phyloP scores from a whole-genome alignment of 1,284 basidiomycete genomes.

The Apiotrichum laibachii region DNA sequence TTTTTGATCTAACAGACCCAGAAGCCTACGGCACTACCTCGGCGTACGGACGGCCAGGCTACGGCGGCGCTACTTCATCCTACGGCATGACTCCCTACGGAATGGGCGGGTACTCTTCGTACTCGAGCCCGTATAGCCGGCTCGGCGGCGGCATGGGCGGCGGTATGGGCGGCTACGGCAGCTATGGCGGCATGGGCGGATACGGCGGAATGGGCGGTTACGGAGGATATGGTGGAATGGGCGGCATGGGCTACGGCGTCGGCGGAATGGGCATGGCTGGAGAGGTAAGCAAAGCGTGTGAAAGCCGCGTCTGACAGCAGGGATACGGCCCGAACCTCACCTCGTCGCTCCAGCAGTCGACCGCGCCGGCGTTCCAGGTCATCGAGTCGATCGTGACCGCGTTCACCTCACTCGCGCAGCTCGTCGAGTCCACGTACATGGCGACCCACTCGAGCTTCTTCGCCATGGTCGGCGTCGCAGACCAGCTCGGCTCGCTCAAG shows the following conservation, averaged over 20 bases:
- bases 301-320: constrained; percentile 16
- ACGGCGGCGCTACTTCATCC: constrained; percentile 23
- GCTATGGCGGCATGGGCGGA: constrained; percentile 50
- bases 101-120: constrained; percentile 26
- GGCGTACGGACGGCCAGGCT: constrained; percentile 6
- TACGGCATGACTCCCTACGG: constrained; percentile 26
- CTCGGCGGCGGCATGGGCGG: constrained; percentile 10
- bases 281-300: constrained; percentile 43
- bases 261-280: constrained; percentile 54
- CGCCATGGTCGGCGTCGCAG: constrained; percentile 96
- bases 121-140: constrained; percentile 20
- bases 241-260: constrained; percentile 54
- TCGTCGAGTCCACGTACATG: constrained; percentile 98
- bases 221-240: constrained; percentile 44
- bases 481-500: constrained; percentile 87
- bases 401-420: constrained; percentile 92
- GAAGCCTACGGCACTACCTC: background rate
- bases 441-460: constrained; percentile 98
- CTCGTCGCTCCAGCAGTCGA: constrained; percentile 82
- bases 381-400: constrained; percentile 94
- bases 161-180: constrained; percentile 48
- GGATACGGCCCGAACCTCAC: constrained; percentile 63
- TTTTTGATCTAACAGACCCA: no score
- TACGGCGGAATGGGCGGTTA: constrained; percentile 43
- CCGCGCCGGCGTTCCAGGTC: constrained; percentile 88